These are phyloP conservation scores for Graphilbum ipis-grandicollis DNA, from an alignment of 2,329 filamentous ascomycete species.

Conservation along the genomic window DNA sequence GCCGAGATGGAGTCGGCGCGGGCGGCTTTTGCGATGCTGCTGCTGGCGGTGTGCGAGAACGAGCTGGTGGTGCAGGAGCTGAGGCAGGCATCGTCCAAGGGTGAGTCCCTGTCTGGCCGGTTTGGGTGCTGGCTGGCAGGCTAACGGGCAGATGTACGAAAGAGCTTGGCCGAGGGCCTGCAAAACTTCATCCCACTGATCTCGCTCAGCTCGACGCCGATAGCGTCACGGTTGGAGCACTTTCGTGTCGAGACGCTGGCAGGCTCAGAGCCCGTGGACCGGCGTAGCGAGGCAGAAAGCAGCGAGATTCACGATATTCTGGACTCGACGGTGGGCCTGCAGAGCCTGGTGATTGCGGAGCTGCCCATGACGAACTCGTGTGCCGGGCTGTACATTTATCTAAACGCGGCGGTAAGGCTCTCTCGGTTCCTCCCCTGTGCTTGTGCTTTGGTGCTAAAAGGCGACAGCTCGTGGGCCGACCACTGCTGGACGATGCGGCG, in stretches of 20 bases:
- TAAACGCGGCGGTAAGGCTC: conserved; percentile 66
- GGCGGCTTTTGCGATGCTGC: conserved; percentile 45
- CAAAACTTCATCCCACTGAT: conserved; percentile 37
- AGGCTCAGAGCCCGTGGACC: conserved; percentile 34
- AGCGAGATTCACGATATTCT: conserved; percentile 39
- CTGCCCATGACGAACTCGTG: conserved; percentile 57
- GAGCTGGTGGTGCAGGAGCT: conserved; percentile 34
- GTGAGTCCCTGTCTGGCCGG: too few species aligned
- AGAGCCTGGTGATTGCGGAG: conserved; percentile 40
- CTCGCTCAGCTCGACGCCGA: conserved; percentile 36
- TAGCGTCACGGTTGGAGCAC: conserved; percentile 34
- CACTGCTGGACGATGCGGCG: conserved; percentile 63
- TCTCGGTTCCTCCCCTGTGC: background rate
- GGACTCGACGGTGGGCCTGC: conserved; percentile 36
- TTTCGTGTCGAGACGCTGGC: conserved; percentile 41
- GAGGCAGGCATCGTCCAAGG: conserved; percentile 32
- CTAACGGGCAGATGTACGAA: conserved; percentile 22
- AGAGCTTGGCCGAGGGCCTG: conserved; percentile 31
- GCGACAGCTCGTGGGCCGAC: conserved; percentile 59
- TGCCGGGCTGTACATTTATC: conserved; percentile 69
- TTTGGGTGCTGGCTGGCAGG: background rate
- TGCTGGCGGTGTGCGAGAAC: conserved; percentile 46
- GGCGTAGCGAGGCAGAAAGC: conserved; percentile 18
- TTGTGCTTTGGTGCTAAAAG: conserved; percentile 11
- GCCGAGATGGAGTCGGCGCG: conserved; percentile 44